Conservation (phyloP, 345 rosid species). For the Tarenaya hassleriana region DNA sequence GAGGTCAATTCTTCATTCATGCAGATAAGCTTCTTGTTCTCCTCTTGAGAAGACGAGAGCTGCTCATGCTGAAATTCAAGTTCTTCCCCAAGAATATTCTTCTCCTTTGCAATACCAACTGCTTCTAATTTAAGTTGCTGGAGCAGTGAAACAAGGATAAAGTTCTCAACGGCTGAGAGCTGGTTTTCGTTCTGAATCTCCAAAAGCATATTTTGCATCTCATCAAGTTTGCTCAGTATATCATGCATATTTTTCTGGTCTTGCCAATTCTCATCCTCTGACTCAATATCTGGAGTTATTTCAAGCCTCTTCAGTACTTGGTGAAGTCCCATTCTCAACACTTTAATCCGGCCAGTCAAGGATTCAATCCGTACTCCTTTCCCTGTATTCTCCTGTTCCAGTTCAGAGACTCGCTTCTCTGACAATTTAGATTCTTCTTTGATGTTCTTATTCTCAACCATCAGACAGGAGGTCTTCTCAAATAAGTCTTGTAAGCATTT, state of each 20-base stretch:
- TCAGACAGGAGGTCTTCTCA: constrained; percentile 39
- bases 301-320: constrained; percentile 37
- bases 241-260: constrained; percentile 31
- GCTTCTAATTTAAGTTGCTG: constrained; percentile 54
- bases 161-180: constrained; percentile 41
- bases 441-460: constrained; percentile 35
- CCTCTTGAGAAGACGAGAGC: constrained; percentile 34
- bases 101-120: constrained; percentile 41
- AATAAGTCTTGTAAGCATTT: constrained; percentile 42
- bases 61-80: constrained; percentile 36
- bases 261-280: constrained; percentile 27
- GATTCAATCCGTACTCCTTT: constrained; percentile 36
- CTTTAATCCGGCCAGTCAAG: constrained; percentile 33
- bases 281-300: constrained; percentile 25
- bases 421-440: constrained; percentile 45
- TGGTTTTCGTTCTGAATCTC: constrained; percentile 47
- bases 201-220: constrained; percentile 35
- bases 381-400: constrained; percentile 41
- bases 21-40: constrained; percentile 27
- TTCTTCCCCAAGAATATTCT: constrained; percentile 35
- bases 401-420: constrained; percentile 38
- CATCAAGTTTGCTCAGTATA: constrained; percentile 37
- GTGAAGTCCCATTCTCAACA: constrained; percentile 35
- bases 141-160: constrained; percentile 51
- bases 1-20: constrained; percentile 37